Base-by-base conservation (phyloP, 805 yeast genomes). In the Wickerhamomyces queroliae region DNA sequence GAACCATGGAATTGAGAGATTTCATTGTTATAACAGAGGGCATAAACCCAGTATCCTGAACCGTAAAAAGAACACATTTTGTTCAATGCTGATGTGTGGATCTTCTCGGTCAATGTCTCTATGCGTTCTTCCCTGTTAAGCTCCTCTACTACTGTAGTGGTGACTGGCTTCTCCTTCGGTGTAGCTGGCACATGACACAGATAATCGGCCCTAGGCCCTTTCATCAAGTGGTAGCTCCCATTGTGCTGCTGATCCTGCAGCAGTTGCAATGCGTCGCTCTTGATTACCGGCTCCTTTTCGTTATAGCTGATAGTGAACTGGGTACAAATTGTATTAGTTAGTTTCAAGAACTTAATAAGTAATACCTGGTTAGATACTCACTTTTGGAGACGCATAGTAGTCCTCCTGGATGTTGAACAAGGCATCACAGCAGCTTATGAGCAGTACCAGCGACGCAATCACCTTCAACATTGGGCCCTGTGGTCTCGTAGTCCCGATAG, bases 321-420 rank as follows among this genome's bases (percentile, higher is more conserved):
- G 10, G 22, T n/a, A 11, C 3, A 20, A 19, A 13, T 24, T 12
- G 5, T 26, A 42, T 34, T 33, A 37, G 36, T 32, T 15, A 8
- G 13, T 8, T 6, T 15, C 8, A 16, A 21, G 15, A 13, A 8
- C 10, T 15, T 8, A 16, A 23, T 6, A 11, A 18, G 13, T n/a
- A n/a, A n/a, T n/a, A n/a, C n/a, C n/a, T n/a, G 16, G 12, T 16
- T 10, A 20, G 11, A 7, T 10, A 36, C 52, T 8, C 31, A 53
- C 57, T 30, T 51, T 52, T 24, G 58, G 56, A 13, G 46, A 36
- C 4, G 42, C 20, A 16, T 42, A 47, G 10, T 49, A 9, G 32
- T 52, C 58, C 1, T 51, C 53, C 29, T 37, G 41, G 3, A 44
- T 42, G 13, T 44, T 42, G 41, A 52, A 52, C 11, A 37, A n/a